Percentiles rank a stretch among this genome's conserved stretches.
phyloP scores from a whole-genome alignment of 2,329 filamentous ascomycete species.

The Alternaria viburni region DNA sequence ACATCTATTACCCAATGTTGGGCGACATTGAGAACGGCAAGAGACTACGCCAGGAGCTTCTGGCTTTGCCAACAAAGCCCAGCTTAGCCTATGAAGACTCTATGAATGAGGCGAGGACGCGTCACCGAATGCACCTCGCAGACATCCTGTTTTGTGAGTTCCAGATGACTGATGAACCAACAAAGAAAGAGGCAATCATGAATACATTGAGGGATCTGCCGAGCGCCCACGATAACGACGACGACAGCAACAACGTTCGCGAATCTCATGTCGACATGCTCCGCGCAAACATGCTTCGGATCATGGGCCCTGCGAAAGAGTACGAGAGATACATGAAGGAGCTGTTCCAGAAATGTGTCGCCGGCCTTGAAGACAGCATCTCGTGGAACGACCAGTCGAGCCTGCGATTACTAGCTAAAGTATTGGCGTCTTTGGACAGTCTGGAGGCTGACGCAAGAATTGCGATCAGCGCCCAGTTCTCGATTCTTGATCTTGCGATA shows the following conservation, averaged over 20 bases:
- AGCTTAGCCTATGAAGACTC: not conserved
- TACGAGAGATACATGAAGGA: not conserved
- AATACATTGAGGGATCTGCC: not conserved
- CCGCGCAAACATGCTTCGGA: not conserved
- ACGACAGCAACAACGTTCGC: not conserved
- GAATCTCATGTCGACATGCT: not conserved
- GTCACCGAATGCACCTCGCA: not conserved
- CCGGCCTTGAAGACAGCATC: not conserved
- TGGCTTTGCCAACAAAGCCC: not conserved
- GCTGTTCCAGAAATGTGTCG: not conserved
- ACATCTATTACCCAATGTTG: not conserved
- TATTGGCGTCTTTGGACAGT: not conserved
- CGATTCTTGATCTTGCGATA: not conserved
- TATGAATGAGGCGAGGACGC: not conserved
- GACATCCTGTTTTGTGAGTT: not conserved
- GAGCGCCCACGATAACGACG: not conserved
- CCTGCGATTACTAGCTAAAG: not conserved
- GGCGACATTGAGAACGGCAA: not conserved
- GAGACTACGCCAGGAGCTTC: not conserved
- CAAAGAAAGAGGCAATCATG: not conserved
- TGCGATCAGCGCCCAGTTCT: not conserved
- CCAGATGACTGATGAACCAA: not conserved
- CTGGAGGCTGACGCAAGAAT: not conserved
- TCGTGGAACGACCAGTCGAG: not conserved
- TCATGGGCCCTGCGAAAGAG: not conserved